Evolutionary conservation across 345 rosid species (phyloP), one percentile per base, ranked within the genome.

Genomic region (Isatis tinctoria): DNA sequence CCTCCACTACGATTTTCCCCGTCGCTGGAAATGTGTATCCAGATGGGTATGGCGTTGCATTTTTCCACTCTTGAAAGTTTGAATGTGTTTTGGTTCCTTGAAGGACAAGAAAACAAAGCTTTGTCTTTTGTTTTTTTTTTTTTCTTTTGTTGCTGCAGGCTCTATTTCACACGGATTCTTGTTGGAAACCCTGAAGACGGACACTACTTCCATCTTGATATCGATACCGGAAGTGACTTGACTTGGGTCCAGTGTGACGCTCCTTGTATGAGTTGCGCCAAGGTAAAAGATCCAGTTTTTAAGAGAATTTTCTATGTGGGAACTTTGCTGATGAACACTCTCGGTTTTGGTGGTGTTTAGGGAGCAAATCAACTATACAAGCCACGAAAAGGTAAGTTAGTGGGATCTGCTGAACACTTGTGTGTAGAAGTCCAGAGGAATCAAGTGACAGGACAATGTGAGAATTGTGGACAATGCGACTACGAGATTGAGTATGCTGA

Each of bases 161-260:
- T 91, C 66, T 93, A 93, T 75, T 93, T 74, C 80, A 93, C 98
- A 41, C 75, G 84, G 48, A 62, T 91, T 52, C 86, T 82, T 72
- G 79, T 91, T 39, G 98, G 98, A 48, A 87, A 58, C 72, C 93
- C 90, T 32, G 87, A 80, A 66, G 85, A 80, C 59, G 84, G 80
- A 33, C 87, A 88, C 72, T 87, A 75, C 79, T 78, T 67, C 61
- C 67, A 77, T 73, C 91, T 94, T 24, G 98, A 94, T 83, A 74
- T 94, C 40, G 98, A 94, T 79, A 91, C 98, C 40, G 97, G 95
- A 61, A 94, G 97, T 81, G 98, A 87, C 81, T 83, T 94, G 82
- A 85, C 97, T 60, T 94, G 98, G 98, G 80, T 94, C 64, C 98
- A 94, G 18, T 94, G 98, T 39, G 98, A 91, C 67, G 98, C 98